A percentile compares a stretch with the other conserved stretches of the same genome.
Conservation (phyloP, 2,329 filamentous ascomycete species). For the Fusarium scirpi region DNA sequence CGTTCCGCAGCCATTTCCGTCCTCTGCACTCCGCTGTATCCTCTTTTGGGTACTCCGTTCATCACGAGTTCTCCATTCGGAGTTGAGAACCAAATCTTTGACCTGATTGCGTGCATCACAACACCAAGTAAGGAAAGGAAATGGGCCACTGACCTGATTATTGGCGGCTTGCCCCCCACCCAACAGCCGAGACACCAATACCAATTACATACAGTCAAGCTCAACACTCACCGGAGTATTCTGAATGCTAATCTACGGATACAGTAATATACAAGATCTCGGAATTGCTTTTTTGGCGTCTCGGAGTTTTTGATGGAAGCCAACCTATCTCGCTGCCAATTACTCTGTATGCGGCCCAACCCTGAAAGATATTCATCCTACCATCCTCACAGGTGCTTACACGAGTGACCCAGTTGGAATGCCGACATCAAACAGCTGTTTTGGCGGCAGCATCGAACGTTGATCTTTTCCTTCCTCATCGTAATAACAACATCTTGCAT, state of each 20-base stretch:
- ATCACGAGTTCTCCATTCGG: conserved; percentile 28
- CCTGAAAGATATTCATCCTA: neutral
- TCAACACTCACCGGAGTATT: conserved; percentile 11
- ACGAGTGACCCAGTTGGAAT: conserved; percentile 27
- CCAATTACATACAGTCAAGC: neutral
- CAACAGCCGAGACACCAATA: conserved; percentile 5
- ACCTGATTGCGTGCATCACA: conserved; percentile 25
- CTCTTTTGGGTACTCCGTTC: conserved; percentile 37
- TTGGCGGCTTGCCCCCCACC: neutral
- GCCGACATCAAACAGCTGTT: neutral
- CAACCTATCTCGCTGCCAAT: neutral
- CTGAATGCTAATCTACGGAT: neutral
- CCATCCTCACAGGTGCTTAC: conserved; percentile 12
- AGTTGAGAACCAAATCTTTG: conserved; percentile 12
- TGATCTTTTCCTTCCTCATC: conserved; percentile 4
- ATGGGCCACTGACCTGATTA: neutral
- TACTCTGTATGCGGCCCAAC: neutral
- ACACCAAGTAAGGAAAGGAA: conserved; percentile 4
- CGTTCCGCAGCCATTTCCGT: conserved; percentile 35
- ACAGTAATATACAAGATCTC: conserved; percentile 16
- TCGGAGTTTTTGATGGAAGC: conserved; percentile 7
- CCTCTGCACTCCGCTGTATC: conserved; percentile 32
- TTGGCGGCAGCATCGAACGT: neutral
- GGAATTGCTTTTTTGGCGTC: conserved; percentile 7
- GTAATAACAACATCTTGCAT: neutral